Evolutionary conservation across 2,329 filamentous ascomycete species (phyloP), one percentile per base, ranked within the genome.

Genomic region (Colletotrichum filicis): DNA sequence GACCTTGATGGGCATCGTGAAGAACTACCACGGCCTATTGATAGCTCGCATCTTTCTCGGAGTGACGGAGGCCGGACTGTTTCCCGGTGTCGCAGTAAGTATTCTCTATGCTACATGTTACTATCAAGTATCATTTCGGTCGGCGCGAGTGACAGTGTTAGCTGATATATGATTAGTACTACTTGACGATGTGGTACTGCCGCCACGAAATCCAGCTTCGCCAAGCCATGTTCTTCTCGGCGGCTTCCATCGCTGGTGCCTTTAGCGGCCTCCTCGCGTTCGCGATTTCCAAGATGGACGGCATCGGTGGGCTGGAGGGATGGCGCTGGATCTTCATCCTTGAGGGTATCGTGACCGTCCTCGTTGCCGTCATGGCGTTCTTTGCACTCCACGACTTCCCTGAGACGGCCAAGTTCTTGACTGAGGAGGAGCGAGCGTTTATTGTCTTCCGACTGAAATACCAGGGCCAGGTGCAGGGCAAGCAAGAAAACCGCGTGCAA

Each of bases 301-400:
- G 92, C 0, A 79, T 92, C 1, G 92, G 87, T 0, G 88, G 89
- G 0, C 80, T 88, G 6, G 83, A 85, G 28, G 90, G 90, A 2
- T 92, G 90, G 89, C 86, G 88, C 11, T 93, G 88, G 91, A 91
- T 92, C 67, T 92, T 92, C 73, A 90, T 94, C 53, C 86, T 93
- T 6, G 91, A 94, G 82, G 94, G 94, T 1, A 86, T 95, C 1
- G 88, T 87, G 0, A 95, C 93, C 0, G 87, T 94, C 0, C 1
- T 95, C 1, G 87, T 95, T 5, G 94, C 93, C 0, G 71, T 91
- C 4, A 77, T 86, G 1, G 91, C 91, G 0, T 95, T 93, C 82
- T 95, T 91, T 85, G 85, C 92, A 75, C 89, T 97, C 0, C 88
- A 94, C 76, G 94, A 97, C 78, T 97, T 95, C 76, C 95, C 95